Conservation (phyloP, 805 yeast genomes). For the Teunomyces lycoperdinae region DNA sequence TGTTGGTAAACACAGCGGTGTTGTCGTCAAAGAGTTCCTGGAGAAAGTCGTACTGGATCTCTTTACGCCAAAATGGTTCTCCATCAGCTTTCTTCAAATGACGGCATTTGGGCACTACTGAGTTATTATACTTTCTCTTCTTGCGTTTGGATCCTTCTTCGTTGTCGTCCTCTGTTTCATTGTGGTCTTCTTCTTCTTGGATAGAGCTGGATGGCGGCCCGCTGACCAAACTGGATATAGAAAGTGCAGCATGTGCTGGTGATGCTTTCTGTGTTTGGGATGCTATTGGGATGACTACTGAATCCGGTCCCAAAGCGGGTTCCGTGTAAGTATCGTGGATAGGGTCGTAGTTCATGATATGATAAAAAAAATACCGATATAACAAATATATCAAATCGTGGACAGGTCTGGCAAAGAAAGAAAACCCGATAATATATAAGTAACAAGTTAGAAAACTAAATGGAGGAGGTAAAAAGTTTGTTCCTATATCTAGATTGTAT, state of each 20-base stretch:
- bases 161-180: slow-evolving; percentile 10
- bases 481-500: neutral
- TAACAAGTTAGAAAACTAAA: no score
- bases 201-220: slow-evolving; percentile 1
- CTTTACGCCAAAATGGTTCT: slow-evolving; percentile 84
- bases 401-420: neutral
- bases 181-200: slow-evolving; percentile 4
- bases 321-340: slow-evolving; percentile 34
- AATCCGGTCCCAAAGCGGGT: neutral
- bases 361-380: neutral
- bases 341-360: slow-evolving; percentile 41
- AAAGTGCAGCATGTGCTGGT: slow-evolving; percentile 1
- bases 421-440: no score
- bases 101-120: slow-evolving; percentile 33
- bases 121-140: slow-evolving; percentile 16
- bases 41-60: slow-evolving; percentile 81
- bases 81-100: slow-evolving; percentile 89
- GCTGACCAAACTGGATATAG: slow-evolving; percentile 9
- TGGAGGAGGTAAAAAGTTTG: no score
- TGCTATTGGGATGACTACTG: neutral
- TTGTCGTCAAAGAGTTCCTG: slow-evolving; percentile 61
- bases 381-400: neutral
- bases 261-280: slow-evolving; percentile 1
- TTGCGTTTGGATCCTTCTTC: slow-evolving; percentile 11
- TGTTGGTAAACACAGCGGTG: slow-evolving; percentile 64